Evolutionary conservation across 2,329 filamentous ascomycete genomes (phyloP).

Genomic region (Blastomyces parvus): DNA sequence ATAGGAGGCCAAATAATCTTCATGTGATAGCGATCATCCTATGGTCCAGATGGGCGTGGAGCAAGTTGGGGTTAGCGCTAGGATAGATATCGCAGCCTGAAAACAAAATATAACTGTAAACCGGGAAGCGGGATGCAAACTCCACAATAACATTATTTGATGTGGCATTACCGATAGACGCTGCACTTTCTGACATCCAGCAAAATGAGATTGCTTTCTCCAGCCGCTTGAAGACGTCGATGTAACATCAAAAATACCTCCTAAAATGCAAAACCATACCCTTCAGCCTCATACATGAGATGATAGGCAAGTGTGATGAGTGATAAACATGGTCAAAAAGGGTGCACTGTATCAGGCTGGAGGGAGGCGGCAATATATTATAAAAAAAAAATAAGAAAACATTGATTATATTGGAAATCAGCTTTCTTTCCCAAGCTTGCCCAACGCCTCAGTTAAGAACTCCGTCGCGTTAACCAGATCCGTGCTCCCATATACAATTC

Average conservation of each 20-base stretch:
- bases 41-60: background rate
- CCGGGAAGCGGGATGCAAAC: background rate
- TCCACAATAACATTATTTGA: background rate
- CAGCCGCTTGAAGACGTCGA: background rate
- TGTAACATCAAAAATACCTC: background rate
- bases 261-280: background rate
- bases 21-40: background rate
- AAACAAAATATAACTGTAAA: background rate
- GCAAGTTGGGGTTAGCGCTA: no score
- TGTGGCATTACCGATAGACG: background rate
- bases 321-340: background rate
- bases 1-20: background rate
- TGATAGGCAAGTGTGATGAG: background rate
- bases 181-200: background rate
- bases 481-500: conserved; percentile 91
- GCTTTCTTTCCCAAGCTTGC: conserved; percentile 48
- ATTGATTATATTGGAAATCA: conserved; percentile 13
- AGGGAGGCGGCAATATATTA: background rate
- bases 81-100: background rate
- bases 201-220: background rate
- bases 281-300: background rate
- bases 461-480: conserved; percentile 56
- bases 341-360: background rate
- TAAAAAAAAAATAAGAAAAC: background rate
- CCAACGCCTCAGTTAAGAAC: conserved; percentile 50